Base-by-base conservation (phyloP, 2,329 filamentous ascomycete species). In the Drechslera avenae region DNA sequence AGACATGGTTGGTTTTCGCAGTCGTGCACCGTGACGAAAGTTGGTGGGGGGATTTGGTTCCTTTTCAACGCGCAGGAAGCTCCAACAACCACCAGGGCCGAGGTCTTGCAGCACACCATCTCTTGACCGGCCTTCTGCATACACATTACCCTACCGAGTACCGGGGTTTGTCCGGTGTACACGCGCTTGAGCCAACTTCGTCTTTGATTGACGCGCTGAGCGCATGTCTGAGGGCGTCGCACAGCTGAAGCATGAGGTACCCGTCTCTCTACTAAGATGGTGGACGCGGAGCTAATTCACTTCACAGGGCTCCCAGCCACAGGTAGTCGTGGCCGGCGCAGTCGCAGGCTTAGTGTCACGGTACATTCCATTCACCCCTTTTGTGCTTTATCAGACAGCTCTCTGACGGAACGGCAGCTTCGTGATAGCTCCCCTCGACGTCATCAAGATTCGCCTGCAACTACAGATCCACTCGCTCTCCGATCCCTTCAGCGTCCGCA, bases 401-500 rank as follows among this genome's bases (percentile, higher is more conserved):
- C 28, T 41, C 40, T 57, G 26, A 60, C 36, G 12, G 42, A 14
- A 42, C 42, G 33, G 52, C 63, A 91, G 90, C 72, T 97, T 99
- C 79, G 85, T 94, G 69, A 88, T 97, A 71, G 91, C 94, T 14
- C 94, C 94, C 45, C 88, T 99, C 61, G 94, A 99, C 75, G 94
- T 99, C 57, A 86, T 97, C 77, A 97, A 99, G 80, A 99, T 99
- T 76, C 90, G 94, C 39, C 86, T 97, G 37, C 94, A 99, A 73
- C 86, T 99, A 14, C 94, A 97, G 75, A 85, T 89, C 36, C 89
- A 95, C 77, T 91, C 90, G 40, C 83, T 90, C 53, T 88, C 87
- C 63, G 88, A 93, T 67, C 88, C 90, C 2, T 75, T 86, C 8
- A 71, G 85, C 37, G 79, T 84, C 57, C 77, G 77, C 44, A 66